phyloP scores from a whole-genome alignment of 2,329 filamentous ascomycete species.

The Nemania sp. region DNA sequence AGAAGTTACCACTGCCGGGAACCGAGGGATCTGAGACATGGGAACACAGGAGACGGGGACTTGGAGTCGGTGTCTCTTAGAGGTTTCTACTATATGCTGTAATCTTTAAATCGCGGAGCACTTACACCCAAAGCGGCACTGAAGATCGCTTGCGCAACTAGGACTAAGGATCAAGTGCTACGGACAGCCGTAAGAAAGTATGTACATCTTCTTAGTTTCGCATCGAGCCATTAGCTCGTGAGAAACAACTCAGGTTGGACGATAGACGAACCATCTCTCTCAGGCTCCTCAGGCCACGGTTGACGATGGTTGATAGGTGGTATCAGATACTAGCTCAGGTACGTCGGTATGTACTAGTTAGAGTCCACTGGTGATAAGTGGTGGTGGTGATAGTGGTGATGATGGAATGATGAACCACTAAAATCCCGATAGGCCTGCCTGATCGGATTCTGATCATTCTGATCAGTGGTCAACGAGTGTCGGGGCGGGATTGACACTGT shows the following conservation, averaged over 20 bases:
- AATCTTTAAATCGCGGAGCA: constrained; percentile 10
- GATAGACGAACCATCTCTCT: constrained; percentile 5
- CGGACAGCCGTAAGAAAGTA: constrained; percentile 2
- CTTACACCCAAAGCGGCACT: constrained; percentile 8
- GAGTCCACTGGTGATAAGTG: constrained; percentile 9
- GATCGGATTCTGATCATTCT: too few species aligned
- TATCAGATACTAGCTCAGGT: background rate
- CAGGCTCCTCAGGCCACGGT: background rate
- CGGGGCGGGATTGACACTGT: constrained; percentile 29
- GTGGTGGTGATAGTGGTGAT: constrained; percentile 17
- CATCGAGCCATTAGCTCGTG: background rate
- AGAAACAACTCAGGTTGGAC: background rate
- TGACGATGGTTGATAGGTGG: background rate
- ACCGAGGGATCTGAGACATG: constrained; percentile 36
- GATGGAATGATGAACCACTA: constrained; percentile 39
- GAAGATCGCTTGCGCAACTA: constrained; percentile 19
- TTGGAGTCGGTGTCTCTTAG: constrained; percentile 29
- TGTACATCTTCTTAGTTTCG: background rate
- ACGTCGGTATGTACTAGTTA: background rate
- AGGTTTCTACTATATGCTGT: constrained; percentile 15
- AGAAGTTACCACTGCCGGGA: constrained; percentile 32
- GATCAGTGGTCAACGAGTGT: background rate
- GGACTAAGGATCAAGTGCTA: constrained; percentile 10
- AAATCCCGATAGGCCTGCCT: constrained; percentile 18
- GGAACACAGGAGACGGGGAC: constrained; percentile 13